Percentiles rank a stretch among this genome's conserved stretches.
Conservation (phyloP, 768 basidiomycete genomes). For the Cystobasidium tubakii region DNA sequence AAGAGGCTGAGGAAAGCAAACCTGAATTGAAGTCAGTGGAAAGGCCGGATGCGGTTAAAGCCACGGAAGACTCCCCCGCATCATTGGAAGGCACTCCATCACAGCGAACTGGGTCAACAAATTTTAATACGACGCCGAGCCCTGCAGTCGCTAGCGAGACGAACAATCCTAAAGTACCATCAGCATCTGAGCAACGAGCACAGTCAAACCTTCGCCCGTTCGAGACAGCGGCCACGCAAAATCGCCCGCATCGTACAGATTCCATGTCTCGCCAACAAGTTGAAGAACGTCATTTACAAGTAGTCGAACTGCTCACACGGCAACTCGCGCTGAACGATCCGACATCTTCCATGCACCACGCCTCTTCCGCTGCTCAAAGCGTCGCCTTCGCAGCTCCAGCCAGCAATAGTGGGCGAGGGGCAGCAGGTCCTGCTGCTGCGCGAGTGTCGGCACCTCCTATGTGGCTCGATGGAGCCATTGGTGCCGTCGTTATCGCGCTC, state of each 20-base stretch:
- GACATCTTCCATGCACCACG: not conserved
- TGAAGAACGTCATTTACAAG: not conserved
- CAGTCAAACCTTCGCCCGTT: too few relatives aligned
- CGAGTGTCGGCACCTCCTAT: slow-evolving; percentile 10
- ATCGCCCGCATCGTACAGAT: not conserved
- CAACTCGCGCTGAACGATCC: slow-evolving; percentile 12
- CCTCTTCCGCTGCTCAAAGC: not conserved
- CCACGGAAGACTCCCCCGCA: not conserved
- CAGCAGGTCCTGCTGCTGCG: not conserved
- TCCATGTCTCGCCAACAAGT: not conserved
- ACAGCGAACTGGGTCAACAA: too few relatives aligned
- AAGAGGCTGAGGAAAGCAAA: too few relatives aligned
- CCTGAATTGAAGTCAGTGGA: not conserved
- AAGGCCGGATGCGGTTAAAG: not conserved
- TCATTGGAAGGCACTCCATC: not conserved
- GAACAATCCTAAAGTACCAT: too few relatives aligned
- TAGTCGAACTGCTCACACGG: slow-evolving; percentile 15
- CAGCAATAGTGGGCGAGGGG: not conserved
- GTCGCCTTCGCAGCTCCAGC: not conserved
- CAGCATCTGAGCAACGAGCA: too few relatives aligned
- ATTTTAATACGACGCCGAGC: too few relatives aligned
- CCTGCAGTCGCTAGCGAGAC: too few relatives aligned
- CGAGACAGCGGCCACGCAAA: not conserved
- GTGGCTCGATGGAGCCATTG: slow-evolving; percentile 24
- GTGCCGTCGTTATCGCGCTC: slow-evolving; percentile 17